Evolutionary conservation across 148 eudicot genomes (phyloP).

Genomic region (Chenopodium quinoa): DNA sequence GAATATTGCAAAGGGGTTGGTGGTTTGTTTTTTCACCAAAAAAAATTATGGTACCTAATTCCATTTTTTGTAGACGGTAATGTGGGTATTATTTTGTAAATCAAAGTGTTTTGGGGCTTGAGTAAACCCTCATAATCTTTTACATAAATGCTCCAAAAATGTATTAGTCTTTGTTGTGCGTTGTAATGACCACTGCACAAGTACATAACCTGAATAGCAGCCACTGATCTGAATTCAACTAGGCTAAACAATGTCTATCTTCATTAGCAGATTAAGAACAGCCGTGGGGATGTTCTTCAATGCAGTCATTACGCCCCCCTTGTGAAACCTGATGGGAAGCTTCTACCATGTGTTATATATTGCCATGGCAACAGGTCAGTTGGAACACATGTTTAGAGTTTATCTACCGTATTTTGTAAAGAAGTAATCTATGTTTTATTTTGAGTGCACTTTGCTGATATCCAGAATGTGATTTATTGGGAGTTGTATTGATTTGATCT

Average conservation of each 20-base stretch:
- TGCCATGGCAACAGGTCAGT: constrained; percentile 98
- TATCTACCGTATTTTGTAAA: not conserved
- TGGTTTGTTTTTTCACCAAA: not conserved
- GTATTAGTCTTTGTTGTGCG: not conserved
- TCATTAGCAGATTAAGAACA: constrained; percentile 66
- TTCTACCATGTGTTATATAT: constrained; percentile 90
- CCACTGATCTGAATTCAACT: constrained; percentile 2
- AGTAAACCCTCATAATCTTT: not conserved
- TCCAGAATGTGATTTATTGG: not conserved
- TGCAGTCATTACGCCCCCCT: constrained; percentile 88
- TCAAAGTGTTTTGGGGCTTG: not conserved
- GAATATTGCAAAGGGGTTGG: not conserved
- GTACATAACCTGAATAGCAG: not conserved
- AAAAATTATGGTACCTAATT: not conserved
- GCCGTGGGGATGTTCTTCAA: constrained; percentile 74
- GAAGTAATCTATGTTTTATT: constrained; percentile 6
- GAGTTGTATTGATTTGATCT: too few species aligned
- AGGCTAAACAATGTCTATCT: not conserved
- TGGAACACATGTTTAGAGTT: not conserved
- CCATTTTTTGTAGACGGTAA: not conserved
- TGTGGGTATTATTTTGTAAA: not conserved
- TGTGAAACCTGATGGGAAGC: constrained; percentile 67
- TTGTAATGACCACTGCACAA: not conserved
- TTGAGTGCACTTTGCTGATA: not conserved
- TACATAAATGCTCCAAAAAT: not conserved